Conservation (phyloP, 164 flowering plant genomes). For the Brasenia schreberi region DNA sequence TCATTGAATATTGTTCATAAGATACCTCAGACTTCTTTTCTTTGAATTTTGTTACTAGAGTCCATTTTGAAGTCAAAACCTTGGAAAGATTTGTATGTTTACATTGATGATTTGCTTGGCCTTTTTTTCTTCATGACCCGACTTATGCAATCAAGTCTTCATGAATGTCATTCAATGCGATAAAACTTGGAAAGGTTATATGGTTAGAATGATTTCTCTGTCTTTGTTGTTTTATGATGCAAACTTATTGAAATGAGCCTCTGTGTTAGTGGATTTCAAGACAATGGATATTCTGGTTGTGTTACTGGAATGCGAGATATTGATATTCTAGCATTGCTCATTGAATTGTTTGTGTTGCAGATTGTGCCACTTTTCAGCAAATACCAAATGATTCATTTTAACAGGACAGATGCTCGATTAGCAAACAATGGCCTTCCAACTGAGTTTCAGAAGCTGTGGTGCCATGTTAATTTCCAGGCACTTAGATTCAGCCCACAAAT, state of each 20-base stretch:
- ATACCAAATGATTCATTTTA: constrained; percentile 50
- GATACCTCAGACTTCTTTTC: too few species aligned
- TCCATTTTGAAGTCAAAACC: too few species aligned
- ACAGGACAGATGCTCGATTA: constrained; percentile 70
- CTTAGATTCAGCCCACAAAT: constrained; percentile 59
- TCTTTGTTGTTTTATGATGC: not conserved
- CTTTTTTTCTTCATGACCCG: too few species aligned
- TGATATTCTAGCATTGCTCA: not conserved
- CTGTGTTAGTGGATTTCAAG: not conserved
- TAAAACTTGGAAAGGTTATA: not conserved
- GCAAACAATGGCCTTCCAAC: constrained; percentile 62
- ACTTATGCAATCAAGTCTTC: too few species aligned
- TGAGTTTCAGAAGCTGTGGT: constrained; percentile 58
- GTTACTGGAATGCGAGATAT: too few species aligned
- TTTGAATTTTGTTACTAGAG: too few species aligned
- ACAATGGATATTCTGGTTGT: not conserved
- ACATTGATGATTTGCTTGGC: too few species aligned
- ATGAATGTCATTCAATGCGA: too few species aligned
- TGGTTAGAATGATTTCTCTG: not conserved
- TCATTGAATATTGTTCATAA: too few species aligned
- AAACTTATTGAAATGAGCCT: not conserved
- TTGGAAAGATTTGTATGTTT: too few species aligned
- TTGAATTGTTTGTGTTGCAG: constrained; percentile 23
- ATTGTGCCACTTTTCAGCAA: constrained; percentile 54
- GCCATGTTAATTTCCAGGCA: constrained; percentile 69